Evolutionary conservation across 192 early-diverging fungal genomes (phyloP).

Genomic region (Dissophora globulifera): DNA sequence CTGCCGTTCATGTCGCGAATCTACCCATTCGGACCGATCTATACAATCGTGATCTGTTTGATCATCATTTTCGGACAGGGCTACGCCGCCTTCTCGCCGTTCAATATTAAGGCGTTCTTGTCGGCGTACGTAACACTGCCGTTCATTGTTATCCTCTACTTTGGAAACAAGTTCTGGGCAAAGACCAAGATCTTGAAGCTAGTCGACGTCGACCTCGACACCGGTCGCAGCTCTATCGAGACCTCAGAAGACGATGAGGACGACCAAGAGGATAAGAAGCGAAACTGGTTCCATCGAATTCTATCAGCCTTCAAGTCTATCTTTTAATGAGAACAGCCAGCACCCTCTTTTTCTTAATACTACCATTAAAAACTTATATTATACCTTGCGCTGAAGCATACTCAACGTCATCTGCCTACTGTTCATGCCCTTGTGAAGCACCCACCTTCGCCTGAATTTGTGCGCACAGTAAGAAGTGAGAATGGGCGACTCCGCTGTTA

Average conservation of each 20-base stretch:
- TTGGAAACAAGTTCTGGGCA: constrained; percentile 67
- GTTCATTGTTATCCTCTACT: constrained; percentile 67
- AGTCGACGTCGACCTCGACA: constrained; percentile 68
- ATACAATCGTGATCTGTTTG: constrained; percentile 67
- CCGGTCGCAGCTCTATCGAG: constrained; percentile 36
- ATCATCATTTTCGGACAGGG: constrained; percentile 72
- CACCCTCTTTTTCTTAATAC: too few species aligned
- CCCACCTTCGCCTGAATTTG: too few species aligned
- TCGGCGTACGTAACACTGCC: constrained; percentile 68
- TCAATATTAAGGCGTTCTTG: constrained; percentile 62
- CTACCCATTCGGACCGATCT: constrained; percentile 65
- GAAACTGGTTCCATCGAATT: constrained; percentile 19
- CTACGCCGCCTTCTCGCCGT: constrained; percentile 64
- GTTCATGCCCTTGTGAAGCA: too few species aligned
- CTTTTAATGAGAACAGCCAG: too few species aligned
- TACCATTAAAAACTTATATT: too few species aligned
- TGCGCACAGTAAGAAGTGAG: too few species aligned
- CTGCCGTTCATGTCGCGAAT: constrained; percentile 75
- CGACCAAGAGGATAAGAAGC: constrained; percentile 22
- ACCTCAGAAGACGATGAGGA: constrained; percentile 30
- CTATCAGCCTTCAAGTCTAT: not conserved
- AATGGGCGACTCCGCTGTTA: too few species aligned
- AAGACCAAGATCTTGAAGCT: constrained; percentile 72
- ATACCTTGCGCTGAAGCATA: too few species aligned
- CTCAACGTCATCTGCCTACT: too few species aligned